Evolutionary conservation across 2,329 filamentous ascomycete species (phyloP).

Genomic region (Periconia sp.): DNA sequence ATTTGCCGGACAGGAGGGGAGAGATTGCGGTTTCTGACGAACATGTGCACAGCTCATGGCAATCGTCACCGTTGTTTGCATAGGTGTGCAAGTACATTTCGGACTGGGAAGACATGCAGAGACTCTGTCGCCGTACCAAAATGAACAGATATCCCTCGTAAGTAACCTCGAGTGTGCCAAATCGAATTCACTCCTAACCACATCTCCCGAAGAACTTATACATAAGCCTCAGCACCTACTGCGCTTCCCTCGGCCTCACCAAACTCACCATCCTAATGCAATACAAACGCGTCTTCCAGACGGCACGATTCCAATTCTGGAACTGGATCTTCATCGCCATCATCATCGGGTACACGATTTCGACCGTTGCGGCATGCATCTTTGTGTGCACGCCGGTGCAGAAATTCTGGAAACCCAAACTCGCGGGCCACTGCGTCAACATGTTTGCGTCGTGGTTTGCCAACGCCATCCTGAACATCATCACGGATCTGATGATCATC

Average conservation of each 20-base stretch:
- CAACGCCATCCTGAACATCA: conserved; percentile 36
- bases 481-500: conserved; percentile 34
- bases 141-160: not conserved
- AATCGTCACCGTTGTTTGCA: conserved; percentile 3
- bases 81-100: conserved; percentile 6
- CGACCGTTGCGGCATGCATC: conserved; percentile 29
- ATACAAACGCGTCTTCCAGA: conserved; percentile 37
- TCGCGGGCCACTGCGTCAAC: conserved; percentile 14
- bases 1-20: not conserved
- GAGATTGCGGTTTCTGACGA: not conserved
- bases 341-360: conserved; percentile 26
- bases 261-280: conserved; percentile 40
- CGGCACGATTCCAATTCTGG: conserved; percentile 21
- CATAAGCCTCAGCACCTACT: conserved; percentile 11
- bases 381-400: conserved; percentile 33
- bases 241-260: conserved; percentile 20
- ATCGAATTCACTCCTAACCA: no score
- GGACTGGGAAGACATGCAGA: conserved; percentile 5
- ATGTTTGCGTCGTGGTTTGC: conserved; percentile 21
- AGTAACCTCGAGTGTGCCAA: not conserved
- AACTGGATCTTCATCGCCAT: conserved; percentile 27
- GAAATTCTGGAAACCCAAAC: conserved; percentile 27
- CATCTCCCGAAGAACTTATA: conserved; percentile 5
- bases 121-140: not conserved
- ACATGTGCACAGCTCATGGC: conserved; percentile 4